phyloP scores from a whole-genome alignment of 148 eudicot species.

The Spergularia marina region DNA sequence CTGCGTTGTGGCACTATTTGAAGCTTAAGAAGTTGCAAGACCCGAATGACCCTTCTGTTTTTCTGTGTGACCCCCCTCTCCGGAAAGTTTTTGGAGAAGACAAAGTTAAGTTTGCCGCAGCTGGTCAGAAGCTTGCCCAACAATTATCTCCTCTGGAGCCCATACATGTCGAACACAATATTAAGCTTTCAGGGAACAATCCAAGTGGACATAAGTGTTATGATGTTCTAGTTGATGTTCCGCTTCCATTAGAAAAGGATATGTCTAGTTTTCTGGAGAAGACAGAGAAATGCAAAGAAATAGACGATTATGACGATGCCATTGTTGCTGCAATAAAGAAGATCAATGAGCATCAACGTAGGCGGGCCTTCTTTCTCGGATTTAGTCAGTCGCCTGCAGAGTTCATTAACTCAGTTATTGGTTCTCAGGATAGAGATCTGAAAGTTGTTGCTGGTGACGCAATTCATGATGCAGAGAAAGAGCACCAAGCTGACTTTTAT shows the following conservation, averaged over 20 bases:
- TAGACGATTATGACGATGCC: slow-evolving; percentile 76
- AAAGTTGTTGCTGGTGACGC: slow-evolving; percentile 78
- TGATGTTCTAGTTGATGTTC: slow-evolving; percentile 84
- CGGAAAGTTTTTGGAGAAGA: slow-evolving; percentile 86
- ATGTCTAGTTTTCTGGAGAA: slow-evolving; percentile 57
- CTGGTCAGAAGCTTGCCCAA: slow-evolving; percentile 57
- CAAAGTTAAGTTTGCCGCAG: slow-evolving; percentile 64
- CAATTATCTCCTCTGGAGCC: slow-evolving; percentile 71
- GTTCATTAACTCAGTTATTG: slow-evolving; percentile 69
- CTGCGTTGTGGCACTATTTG: slow-evolving; percentile 93
- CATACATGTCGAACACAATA: slow-evolving; percentile 77
- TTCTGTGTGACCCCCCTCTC: slow-evolving; percentile 71
- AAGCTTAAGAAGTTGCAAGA: slow-evolving; percentile 73
- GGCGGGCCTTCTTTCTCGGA: slow-evolving; percentile 91
- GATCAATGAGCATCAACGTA: slow-evolving; percentile 71
- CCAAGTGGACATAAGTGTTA: slow-evolving; percentile 80
- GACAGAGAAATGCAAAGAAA: slow-evolving; percentile 65
- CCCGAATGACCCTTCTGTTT: slow-evolving; percentile 65
- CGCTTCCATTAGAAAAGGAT: slow-evolving; percentile 64
- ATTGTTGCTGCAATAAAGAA: slow-evolving; percentile 78
- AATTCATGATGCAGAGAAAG: slow-evolving; percentile 60
- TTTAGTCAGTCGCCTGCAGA: slow-evolving; percentile 93
- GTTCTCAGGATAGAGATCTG: slow-evolving; percentile 88
- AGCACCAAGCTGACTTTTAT: slow-evolving; percentile 69
- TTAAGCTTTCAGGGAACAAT: slow-evolving; percentile 73